Percentiles rank a stretch among this genome's conserved stretches.
These are phyloP conservation scores for Coemansia sp. DNA, from an alignment of 192 early-diverging fungal species.

Conservation along the genomic window DNA sequence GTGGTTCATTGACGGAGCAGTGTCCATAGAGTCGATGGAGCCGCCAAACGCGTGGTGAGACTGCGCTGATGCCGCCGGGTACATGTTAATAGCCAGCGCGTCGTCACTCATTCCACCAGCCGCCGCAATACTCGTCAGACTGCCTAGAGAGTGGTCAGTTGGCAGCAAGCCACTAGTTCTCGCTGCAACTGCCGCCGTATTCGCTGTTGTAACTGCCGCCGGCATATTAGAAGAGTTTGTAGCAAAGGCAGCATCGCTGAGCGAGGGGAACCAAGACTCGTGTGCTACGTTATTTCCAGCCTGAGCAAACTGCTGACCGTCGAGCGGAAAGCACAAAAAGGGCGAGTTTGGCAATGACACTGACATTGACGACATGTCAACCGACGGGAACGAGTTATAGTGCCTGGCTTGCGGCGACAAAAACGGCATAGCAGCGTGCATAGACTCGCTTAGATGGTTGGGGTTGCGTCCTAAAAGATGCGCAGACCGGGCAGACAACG, in stretches of 20 bases:
- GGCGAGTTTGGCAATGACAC: constrained; percentile 53
- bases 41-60: not conserved
- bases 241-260: constrained; percentile 36
- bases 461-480: not conserved
- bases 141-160: constrained; percentile 10
- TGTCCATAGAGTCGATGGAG: not conserved
- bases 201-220: not conserved
- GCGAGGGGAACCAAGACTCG: constrained; percentile 41
- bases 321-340: constrained; percentile 29
- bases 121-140: constrained; percentile 15
- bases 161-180: not conserved
- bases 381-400: constrained; percentile 19
- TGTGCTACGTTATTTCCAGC: constrained; percentile 20
- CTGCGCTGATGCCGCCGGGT: not conserved
- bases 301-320: constrained; percentile 17
- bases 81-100: constrained; percentile 16
- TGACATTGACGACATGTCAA: constrained; percentile 36
- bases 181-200: not conserved
- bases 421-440: constrained; percentile 19
- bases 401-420: constrained; percentile 40
- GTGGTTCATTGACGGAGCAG: not conserved
- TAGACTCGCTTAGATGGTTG: not conserved
- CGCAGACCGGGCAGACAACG: not conserved
- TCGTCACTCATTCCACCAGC: not conserved
- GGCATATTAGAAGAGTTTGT: constrained; percentile 4